Base-by-base conservation (phyloP, 768 basidiomycete genomes). In the Mycena haematopus region DNA sequence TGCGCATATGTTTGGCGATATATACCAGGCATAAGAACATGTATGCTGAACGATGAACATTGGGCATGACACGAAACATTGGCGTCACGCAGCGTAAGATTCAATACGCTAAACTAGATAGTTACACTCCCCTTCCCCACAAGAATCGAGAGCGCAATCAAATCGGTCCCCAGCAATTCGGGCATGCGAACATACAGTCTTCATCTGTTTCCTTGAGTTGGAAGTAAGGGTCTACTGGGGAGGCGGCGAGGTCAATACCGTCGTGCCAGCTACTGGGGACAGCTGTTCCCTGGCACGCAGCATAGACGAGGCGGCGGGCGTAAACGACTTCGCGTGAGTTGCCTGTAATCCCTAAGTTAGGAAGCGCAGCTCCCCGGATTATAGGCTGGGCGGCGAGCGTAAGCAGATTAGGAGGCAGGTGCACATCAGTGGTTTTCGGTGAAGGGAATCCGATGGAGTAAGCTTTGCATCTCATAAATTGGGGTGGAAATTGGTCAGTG, bases 321-420 rank as follows among this genome's bases (percentile, higher is more conserved):
- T 21, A n/a, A 27, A 55, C 35, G 15, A 66, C 61, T 11, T 27
- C 52, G 27, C 31, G 33, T 8, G 40, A 40, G 19, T 62, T 66
- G 22, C 65, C 65, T 17, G 53, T 44, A 22, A 66, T 52, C 6
- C 54, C 50, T 0, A 66, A 27, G 14, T 7, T n/a, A 24, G 24
- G 49, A 9, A 66, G 61, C 9, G 52, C 56, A 10, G 60, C 65
- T 14, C 65, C 62, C 27, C 65, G 61, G 14, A 66, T 58, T 22
- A 66, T 62, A 2, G 65, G 65, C 33, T 63, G 65, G 1, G 42
- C 47, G 5, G 65, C 65, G 54, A 63, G 61, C 7, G 17, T n/a
- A 9, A 63, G 45, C 17, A 64, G 53, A 15, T 35, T 8, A 13
- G 19, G 33, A 17, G 33, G 51, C 1, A 51, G 42, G 11, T 6